A percentile compares a stretch with the other conserved stretches of the same genome.
These are phyloP conservation scores for Saturnispora diversa DNA, from an alignment of 805 yeast genomes.

Conservation along the genomic window DNA sequence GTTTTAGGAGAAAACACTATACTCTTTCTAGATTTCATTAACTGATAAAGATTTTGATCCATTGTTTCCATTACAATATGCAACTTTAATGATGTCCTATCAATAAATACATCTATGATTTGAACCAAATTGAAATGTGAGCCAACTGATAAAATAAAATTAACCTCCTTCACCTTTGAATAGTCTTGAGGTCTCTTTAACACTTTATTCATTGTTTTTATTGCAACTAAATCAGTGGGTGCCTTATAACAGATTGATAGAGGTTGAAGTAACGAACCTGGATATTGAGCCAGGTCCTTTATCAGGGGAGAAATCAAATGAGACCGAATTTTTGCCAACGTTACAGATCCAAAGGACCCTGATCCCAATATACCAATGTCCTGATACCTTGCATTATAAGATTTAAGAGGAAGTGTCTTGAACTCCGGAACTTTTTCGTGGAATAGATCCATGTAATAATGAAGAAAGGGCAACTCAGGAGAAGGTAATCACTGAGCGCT, in stretches of 20 bases:
- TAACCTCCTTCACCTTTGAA: constrained; percentile 54
- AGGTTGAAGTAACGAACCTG: constrained; percentile 48
- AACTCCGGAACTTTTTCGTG: neutral
- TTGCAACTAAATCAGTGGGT: constrained; percentile 50
- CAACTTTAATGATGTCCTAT: constrained; percentile 46
- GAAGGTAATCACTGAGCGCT: constrained; percentile 1
- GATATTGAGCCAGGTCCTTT: constrained; percentile 20
- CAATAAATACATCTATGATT: constrained; percentile 73
- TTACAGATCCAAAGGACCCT: constrained; percentile 71
- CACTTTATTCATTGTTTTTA: constrained; percentile 65
- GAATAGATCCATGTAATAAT: too few relatives aligned
- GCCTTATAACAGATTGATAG: constrained; percentile 15
- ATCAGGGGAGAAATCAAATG: constrained; percentile 13
- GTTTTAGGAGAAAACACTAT: constrained; percentile 49
- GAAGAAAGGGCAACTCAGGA: neutral
- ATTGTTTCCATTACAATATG: constrained; percentile 86
- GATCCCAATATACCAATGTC: constrained; percentile 51
- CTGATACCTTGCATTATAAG: constrained; percentile 38
- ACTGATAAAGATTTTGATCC: constrained; percentile 73
- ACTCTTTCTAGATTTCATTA: constrained; percentile 55
- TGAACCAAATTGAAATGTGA: constrained; percentile 67
- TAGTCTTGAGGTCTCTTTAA: constrained; percentile 47
- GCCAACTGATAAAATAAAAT: constrained; percentile 58
- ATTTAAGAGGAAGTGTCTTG: constrained; percentile 31
- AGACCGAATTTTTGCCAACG: constrained; percentile 45